phyloP scores from a whole-genome alignment of 129 eudicot species.

The Chrysanthemum seticuspe region DNA sequence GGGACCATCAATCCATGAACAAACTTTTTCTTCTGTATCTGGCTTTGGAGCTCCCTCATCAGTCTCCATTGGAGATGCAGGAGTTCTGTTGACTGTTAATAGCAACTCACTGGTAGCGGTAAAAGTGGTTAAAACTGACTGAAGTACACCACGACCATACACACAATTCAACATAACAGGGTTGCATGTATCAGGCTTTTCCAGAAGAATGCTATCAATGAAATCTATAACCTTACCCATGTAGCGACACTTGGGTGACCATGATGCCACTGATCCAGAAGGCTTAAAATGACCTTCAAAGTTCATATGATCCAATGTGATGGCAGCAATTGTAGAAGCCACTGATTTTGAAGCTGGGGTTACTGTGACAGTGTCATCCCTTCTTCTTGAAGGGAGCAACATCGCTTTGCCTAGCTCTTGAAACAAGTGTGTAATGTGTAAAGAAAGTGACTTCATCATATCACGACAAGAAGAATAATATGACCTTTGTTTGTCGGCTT shows the following conservation, averaged over 20 bases:
- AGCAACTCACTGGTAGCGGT: constrained; percentile 94
- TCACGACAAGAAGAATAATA: constrained; percentile 79
- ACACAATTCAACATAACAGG: constrained; percentile 78
- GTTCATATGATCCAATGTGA: constrained; percentile 71
- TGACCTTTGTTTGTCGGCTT: constrained; percentile 68
- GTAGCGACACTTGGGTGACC: constrained; percentile 88
- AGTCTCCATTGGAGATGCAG: constrained; percentile 97
- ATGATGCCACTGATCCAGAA: constrained; percentile 73
- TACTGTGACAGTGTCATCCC: constrained; percentile 75
- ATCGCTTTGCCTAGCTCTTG: constrained; percentile 93
- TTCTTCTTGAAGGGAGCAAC: constrained; percentile 85
- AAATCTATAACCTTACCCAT: constrained; percentile 85
- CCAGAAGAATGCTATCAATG: constrained; percentile 76
- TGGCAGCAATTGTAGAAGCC: constrained; percentile 79
- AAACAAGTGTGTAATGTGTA: constrained; percentile 84
- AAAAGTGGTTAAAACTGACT: constrained; percentile 82
- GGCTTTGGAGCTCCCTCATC: constrained; percentile 67
- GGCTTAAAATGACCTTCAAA: constrained; percentile 67
- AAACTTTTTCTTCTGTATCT: constrained; percentile 52
- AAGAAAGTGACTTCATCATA: constrained; percentile 75
- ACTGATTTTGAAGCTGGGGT: constrained; percentile 84
- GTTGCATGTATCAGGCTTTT: constrained; percentile 80
- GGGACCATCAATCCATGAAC: constrained; percentile 82
- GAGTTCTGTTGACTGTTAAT: constrained; percentile 68
- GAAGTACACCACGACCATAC: constrained; percentile 84